These are phyloP conservation scores for Cryptococcus sp. DNA, from an alignment of 1,284 basidiomycete species.

Conservation along the genomic window DNA sequence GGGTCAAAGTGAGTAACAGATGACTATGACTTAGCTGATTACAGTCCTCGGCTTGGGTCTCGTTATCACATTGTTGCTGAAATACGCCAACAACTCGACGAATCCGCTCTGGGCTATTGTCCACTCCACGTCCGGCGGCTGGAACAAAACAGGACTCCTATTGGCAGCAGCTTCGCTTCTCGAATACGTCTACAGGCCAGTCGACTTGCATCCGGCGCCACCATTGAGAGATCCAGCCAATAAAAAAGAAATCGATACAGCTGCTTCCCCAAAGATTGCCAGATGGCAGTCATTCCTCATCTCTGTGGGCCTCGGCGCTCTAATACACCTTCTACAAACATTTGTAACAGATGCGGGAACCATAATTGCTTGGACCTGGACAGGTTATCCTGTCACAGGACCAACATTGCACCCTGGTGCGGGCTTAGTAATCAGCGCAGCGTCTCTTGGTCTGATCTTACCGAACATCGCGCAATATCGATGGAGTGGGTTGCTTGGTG, in stretches of 20 bases:
- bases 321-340: constrained; percentile 76
- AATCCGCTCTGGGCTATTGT: constrained; percentile 88
- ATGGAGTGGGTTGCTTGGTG: constrained; percentile 11
- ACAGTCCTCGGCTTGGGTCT: constrained; percentile 69
- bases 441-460: constrained; percentile 55
- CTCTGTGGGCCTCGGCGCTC: constrained; percentile 65
- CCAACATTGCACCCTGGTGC: constrained; percentile 76
- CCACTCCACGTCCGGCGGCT: constrained; percentile 66
- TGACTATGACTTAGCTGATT: constrained; percentile 1
- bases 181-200: constrained; percentile 44
- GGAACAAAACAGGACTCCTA: constrained; percentile 67
- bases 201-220: constrained; percentile 37
- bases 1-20: constrained; percentile 59
- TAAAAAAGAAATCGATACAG: constrained; percentile 6
- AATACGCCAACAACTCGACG: constrained; percentile 75
- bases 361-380: constrained; percentile 87
- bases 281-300: constrained; percentile 20
- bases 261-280: constrained; percentile 9
- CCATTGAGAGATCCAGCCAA: constrained; percentile 19
- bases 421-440: constrained; percentile 66
- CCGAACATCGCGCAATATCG: background rate
- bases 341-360: constrained; percentile 79
- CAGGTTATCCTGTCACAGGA: constrained; percentile 76
- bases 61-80: constrained; percentile 68
- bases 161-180: constrained; percentile 45